Evolutionary conservation across 2,329 filamentous ascomycete genomes (phyloP), one percentile per base, ranked within the genome.

Genomic region (Emericellopsis cladophorae): DNA sequence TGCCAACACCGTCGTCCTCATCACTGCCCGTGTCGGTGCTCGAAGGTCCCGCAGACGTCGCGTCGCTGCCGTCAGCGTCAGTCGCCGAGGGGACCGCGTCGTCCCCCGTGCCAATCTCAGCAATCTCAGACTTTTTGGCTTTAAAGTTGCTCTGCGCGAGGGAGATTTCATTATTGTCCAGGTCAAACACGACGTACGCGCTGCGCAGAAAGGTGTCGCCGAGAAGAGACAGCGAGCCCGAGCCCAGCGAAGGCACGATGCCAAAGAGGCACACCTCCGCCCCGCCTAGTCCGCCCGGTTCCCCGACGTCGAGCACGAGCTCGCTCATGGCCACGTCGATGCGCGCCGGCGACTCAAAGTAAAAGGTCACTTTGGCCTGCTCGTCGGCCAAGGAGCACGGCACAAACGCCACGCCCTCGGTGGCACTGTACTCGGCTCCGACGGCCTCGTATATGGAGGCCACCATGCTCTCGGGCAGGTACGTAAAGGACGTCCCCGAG

Each of bases 161-260:
- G 2, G 77, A 80, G 48, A 87, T 78, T 58, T 82, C 68, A 54
- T 85, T 78, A 56, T 83, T 84, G 23, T 67, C 74, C 18, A 86
- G 65, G 54, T 87, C 81, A 54, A 84, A 87, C 10, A 88, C 82
- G 12, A 85, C 72, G 49, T 88, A 88, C 0, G 82, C 82, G 31
- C 78, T 81, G 37, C 83, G 69, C 41, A 88, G 64, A 56, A 88
- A 88, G 0, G 82, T 84, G 53, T 87, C 83, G 14, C 83, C 83
- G 23, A 88, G 62, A 3, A 29, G 26, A 9, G 26, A 29, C 2
- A 85, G 74, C 35, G 71, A 68, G n/a, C 71, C 70, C 24, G 68
- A 65, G 2, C 57, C 48, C 3, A 67, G 68, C 2, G 23, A n/a
- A 2, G 79, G 76, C 3, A 73, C 67, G 46, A 87, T 72, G 42